These are phyloP conservation scores for Boletus subcaerulescens DNA, from an alignment of 768 basidiomycete species.

Conservation along the genomic window DNA sequence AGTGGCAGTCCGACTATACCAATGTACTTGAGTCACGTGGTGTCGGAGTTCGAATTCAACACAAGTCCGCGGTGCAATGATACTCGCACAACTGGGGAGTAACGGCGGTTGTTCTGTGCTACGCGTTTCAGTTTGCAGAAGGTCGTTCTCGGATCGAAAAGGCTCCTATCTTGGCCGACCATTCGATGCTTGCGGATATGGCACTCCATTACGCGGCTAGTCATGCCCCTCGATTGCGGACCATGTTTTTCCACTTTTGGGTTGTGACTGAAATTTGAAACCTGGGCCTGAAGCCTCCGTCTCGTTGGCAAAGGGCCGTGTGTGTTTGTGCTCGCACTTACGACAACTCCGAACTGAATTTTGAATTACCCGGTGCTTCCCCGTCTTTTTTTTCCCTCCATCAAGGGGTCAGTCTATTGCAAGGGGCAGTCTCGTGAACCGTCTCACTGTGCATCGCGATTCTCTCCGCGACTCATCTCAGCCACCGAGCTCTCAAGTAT, in stretches of 20 bases:
- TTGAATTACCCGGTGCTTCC: neutral
- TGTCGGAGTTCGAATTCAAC: too few relatives aligned
- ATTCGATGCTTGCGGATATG: too few relatives aligned
- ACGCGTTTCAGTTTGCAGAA: neutral
- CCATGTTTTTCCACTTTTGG: too few relatives aligned
- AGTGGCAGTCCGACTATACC: too few relatives aligned
- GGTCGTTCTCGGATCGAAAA: neutral
- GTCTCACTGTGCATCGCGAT: neutral
- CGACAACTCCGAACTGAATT: conserved; percentile 7
- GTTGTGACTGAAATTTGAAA: too few relatives aligned
- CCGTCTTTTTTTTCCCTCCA: neutral
- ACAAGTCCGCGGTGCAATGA: too few relatives aligned
- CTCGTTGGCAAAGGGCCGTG: neutral
- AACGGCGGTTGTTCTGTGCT: too few relatives aligned
- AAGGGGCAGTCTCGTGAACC: neutral
- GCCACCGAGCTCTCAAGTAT: conserved; percentile 21
- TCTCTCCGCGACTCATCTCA: conserved; percentile 15
- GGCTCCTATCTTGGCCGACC: neutral
- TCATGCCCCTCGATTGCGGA: too few relatives aligned
- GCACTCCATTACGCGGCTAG: neutral
- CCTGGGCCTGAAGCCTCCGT: neutral
- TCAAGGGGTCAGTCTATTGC: neutral
- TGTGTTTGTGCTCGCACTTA: conserved; percentile 6
- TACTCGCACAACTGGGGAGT: neutral
- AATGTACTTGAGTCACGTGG: too few relatives aligned